These are phyloP conservation scores for Fusarium sp. DNA, from an alignment of 2,329 filamentous ascomycete genomes.

Conservation along the genomic window DNA sequence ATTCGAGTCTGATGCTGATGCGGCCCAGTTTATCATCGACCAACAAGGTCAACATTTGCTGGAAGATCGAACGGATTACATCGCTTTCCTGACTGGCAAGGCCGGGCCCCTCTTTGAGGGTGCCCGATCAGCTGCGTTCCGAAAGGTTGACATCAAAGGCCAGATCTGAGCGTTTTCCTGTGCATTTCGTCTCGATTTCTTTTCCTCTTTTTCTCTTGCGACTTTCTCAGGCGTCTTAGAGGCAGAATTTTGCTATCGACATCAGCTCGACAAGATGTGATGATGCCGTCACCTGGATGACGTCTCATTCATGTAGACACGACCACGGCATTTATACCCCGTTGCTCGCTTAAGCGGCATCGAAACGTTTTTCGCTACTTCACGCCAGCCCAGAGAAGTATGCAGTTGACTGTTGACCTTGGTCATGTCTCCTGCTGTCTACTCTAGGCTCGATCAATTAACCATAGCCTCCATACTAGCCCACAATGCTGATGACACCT, in stretches of 20 bases:
- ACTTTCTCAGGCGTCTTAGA: constrained; percentile 24
- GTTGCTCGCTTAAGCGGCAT: constrained; percentile 32
- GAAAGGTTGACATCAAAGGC: constrained; percentile 94
- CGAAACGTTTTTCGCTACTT: constrained; percentile 27
- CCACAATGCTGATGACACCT: constrained; percentile 7
- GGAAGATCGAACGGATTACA: constrained; percentile 79
- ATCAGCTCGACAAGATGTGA: constrained; percentile 32
- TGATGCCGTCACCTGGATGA: constrained; percentile 36
- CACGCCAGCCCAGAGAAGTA: constrained; percentile 8
- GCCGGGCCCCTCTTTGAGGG: constrained; percentile 79
- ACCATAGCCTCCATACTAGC: constrained; percentile 39
- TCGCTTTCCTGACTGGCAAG: constrained; percentile 80
- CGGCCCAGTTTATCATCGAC: constrained; percentile 89
- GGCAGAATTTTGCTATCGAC: constrained; percentile 22
- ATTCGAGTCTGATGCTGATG: constrained; percentile 92
- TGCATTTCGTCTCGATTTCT: constrained; percentile 20
- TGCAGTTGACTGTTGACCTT: background rate
- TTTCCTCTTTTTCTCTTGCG: constrained; percentile 14
- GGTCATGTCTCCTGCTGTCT: constrained; percentile 13
- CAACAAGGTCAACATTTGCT: constrained; percentile 81
- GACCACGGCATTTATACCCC: constrained; percentile 42
- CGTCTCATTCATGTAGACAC: constrained; percentile 41
- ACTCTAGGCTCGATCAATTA: constrained; percentile 36
- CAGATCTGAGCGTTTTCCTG: constrained; percentile 75
- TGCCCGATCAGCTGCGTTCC: constrained; percentile 80